Conservation (phyloP, 805 yeast genomes). For the Komagataella mondaviorum region DNA sequence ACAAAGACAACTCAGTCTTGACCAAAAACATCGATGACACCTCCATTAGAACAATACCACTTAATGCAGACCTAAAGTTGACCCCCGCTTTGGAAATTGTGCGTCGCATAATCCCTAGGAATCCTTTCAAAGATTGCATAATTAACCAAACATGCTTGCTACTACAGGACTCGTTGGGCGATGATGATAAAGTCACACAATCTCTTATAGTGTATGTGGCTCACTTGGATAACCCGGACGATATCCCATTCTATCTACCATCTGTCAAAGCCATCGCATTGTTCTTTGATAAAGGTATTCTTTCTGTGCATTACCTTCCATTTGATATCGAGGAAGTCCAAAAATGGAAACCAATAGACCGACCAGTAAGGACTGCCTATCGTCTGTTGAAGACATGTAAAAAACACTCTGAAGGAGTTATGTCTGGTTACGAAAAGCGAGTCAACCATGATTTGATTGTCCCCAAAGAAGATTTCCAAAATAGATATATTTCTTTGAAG, state of each 20-base stretch:
- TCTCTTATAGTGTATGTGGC: conserved; percentile 65
- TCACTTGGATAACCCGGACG: conserved; percentile 44
- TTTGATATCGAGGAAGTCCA: conserved; percentile 22
- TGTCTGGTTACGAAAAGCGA: conserved; percentile 75
- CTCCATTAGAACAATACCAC: conserved; percentile 22
- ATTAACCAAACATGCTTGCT: conserved; percentile 76
- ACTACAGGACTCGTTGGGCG: conserved; percentile 16
- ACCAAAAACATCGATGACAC: conserved; percentile 24
- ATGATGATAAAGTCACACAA: conserved; percentile 18
- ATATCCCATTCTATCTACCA: conserved; percentile 84
- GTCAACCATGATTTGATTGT: conserved; percentile 84
- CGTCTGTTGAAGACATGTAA: conserved; percentile 66
- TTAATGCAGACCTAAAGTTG: conserved; percentile 9
- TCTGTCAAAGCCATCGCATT: conserved; percentile 71
- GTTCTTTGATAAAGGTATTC: conserved; percentile 25
- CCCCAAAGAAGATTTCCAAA: conserved; percentile 71
- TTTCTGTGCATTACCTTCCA: conserved; percentile 71
- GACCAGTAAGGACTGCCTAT: conserved; percentile 73
- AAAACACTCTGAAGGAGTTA: conserved; percentile 76
- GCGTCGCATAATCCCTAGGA: conserved; percentile 84
- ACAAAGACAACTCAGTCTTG: conserved; percentile 7
- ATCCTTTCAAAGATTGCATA: conserved; percentile 72
- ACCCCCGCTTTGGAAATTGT: conserved; percentile 39
- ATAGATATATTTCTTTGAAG: conserved; percentile 66
- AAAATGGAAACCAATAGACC: conserved; percentile 19